A percentile compares a stretch with the other conserved stretches of the same genome.
Evolutionary conservation across 2,329 filamentous ascomycete genomes (phyloP).

Genomic region (Elsinoe necatrix): DNA sequence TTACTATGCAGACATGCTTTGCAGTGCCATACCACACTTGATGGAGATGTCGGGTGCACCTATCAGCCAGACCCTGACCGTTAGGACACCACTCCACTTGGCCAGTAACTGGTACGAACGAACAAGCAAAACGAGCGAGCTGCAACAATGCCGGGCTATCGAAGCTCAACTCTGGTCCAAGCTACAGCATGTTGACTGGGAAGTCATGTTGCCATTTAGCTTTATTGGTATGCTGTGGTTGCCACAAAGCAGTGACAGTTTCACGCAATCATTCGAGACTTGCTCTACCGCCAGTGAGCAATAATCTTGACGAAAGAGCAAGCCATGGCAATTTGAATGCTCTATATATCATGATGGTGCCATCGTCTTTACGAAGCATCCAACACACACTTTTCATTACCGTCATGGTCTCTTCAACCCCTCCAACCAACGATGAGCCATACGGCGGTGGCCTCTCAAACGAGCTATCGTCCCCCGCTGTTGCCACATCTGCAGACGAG

Average conservation of each 20-base stretch:
- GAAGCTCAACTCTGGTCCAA: not conserved
- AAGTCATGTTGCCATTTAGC: not conserved
- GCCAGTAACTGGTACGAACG: not conserved
- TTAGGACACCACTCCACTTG: not conserved
- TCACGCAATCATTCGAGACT: too few relatives aligned
- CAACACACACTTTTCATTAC: too few relatives aligned
- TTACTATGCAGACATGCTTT: not conserved
- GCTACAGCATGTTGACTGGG: not conserved
- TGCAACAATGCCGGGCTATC: not conserved
- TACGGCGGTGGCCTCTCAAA: too few relatives aligned
- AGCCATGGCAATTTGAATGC: too few relatives aligned
- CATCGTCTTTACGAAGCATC: too few relatives aligned
- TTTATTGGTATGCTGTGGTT: not conserved
- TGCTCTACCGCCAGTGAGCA: too few relatives aligned
- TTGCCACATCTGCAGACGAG: too few relatives aligned
- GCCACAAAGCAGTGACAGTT: not conserved
- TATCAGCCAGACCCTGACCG: not conserved
- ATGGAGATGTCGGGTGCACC: not conserved
- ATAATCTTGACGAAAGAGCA: too few relatives aligned
- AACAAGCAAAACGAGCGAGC: not conserved
- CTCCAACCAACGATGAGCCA: too few relatives aligned
- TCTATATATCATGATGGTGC: too few relatives aligned
- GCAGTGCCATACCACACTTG: not conserved
- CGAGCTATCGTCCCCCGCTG: too few relatives aligned
- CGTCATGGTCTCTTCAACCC: too few relatives aligned